phyloP scores from a whole-genome alignment of 2,329 filamentous ascomycete species.

The Trichoderma pleuroti region DNA sequence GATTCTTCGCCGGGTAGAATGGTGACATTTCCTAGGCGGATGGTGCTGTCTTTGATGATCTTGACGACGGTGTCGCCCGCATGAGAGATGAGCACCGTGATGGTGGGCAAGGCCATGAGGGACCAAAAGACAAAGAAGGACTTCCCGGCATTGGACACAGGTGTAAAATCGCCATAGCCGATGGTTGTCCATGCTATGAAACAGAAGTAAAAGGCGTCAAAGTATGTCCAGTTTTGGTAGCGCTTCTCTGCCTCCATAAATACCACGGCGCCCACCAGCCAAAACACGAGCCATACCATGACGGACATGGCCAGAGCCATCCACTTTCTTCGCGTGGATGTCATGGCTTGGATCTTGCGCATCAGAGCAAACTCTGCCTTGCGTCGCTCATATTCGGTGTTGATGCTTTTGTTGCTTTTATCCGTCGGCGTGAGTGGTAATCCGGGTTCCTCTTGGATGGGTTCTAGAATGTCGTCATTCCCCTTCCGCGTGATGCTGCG shows the following conservation, averaged over 20 bases:
- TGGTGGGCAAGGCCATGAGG: slow-evolving; percentile 77
- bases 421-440: not conserved
- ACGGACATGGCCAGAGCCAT: slow-evolving; percentile 66
- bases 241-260: slow-evolving; percentile 56
- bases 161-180: slow-evolving; percentile 78
- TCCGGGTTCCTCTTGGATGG: slow-evolving; percentile 25
- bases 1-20: slow-evolving; percentile 45
- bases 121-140: slow-evolving; percentile 95
- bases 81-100: slow-evolving; percentile 81
- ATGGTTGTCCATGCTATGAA: slow-evolving; percentile 82
- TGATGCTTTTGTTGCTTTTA: slow-evolving; percentile 35
- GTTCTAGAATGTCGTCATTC: slow-evolving; percentile 47
- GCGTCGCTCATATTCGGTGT: slow-evolving; percentile 55
- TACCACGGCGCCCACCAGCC: slow-evolving; percentile 74
- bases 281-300: slow-evolving; percentile 67
- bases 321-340: slow-evolving; percentile 68
- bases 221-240: slow-evolving; percentile 68
- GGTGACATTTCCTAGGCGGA: slow-evolving; percentile 56
- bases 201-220: slow-evolving; percentile 78
- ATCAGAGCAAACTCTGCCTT: slow-evolving; percentile 74
- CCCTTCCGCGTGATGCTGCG: slow-evolving; percentile 44
- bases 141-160: slow-evolving; percentile 72
- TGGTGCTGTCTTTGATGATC: slow-evolving; percentile 51
- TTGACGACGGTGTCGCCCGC: slow-evolving; percentile 81
- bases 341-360: slow-evolving; percentile 70